These are phyloP conservation scores for Heritiera fomes DNA, from an alignment of 345 rosid species.

Conservation along the genomic window DNA sequence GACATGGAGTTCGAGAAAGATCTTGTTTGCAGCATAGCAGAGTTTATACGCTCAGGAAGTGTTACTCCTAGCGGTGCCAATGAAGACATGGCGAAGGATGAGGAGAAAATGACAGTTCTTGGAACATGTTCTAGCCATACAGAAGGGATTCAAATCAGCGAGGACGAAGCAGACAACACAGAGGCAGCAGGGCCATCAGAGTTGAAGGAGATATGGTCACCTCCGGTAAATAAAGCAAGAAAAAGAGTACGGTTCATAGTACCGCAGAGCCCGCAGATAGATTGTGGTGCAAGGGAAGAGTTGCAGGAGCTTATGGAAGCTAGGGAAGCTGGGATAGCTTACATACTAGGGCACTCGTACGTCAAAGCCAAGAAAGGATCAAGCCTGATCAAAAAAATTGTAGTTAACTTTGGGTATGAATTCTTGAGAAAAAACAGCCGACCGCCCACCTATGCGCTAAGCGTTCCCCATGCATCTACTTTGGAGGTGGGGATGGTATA, in stretches of 20 bases:
- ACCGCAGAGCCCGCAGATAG: conserved; percentile 73
- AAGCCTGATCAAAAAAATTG: conserved; percentile 59
- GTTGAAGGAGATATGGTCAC: conserved; percentile 57
- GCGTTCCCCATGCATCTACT: conserved; percentile 76
- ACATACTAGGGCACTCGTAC: conserved; percentile 82
- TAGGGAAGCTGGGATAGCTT: conserved; percentile 84
- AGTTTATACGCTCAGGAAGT: conserved; percentile 64
- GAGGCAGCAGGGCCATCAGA: conserved; percentile 63
- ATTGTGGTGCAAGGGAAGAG: conserved; percentile 58
- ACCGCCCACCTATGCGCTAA: conserved; percentile 48
- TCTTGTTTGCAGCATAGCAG: conserved; percentile 86
- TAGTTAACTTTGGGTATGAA: conserved; percentile 72
- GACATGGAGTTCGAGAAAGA: conserved; percentile 89
- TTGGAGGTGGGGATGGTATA: conserved; percentile 93
- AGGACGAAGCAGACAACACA: conserved; percentile 39
- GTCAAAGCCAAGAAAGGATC: conserved; percentile 84
- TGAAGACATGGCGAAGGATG: conserved; percentile 44
- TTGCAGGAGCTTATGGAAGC: conserved; percentile 77
- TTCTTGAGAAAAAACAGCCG: conserved; percentile 85
- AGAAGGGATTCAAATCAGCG: conserved; percentile 57
- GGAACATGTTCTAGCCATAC: conserved; percentile 71
- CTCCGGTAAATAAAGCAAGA: conserved; percentile 40
- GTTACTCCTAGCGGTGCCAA: conserved; percentile 13
- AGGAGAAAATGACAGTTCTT: conserved; percentile 67
- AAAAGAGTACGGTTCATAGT: conserved; percentile 77